Evolutionary conservation across 164 flowering plant genomes (phyloP).

Genomic region (Macadamia tetraphylla): DNA sequence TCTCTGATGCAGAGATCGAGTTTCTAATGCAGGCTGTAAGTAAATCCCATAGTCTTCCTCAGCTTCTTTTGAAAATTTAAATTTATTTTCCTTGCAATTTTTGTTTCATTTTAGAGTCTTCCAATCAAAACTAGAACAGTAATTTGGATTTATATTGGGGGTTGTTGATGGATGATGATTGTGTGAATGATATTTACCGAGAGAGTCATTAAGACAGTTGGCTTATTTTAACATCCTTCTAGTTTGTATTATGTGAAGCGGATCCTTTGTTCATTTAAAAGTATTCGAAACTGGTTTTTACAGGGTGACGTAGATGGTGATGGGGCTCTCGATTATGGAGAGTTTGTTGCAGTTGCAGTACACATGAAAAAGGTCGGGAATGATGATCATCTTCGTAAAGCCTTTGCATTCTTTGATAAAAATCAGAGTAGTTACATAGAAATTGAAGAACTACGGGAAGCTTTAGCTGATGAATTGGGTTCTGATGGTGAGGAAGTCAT

Average conservation of each 20-base stretch:
- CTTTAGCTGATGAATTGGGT: slow-evolving; percentile 44
- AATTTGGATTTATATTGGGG: background rate
- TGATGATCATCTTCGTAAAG: slow-evolving; percentile 66
- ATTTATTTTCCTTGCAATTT: background rate
- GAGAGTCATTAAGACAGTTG: too few relatives aligned
- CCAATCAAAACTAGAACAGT: background rate
- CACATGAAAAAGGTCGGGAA: slow-evolving; percentile 55
- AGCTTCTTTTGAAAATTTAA: background rate
- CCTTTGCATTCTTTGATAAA: slow-evolving; percentile 51
- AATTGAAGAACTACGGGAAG: slow-evolving; percentile 47
- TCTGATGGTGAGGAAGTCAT: slow-evolving; percentile 43
- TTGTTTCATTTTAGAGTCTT: background rate
- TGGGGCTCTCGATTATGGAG: slow-evolving; percentile 72
- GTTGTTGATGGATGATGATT: too few relatives aligned
- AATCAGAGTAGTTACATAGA: slow-evolving; percentile 58
- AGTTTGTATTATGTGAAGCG: too few relatives aligned
- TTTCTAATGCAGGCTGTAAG: slow-evolving; percentile 86
- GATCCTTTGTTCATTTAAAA: background rate
- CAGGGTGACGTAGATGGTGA: slow-evolving; percentile 88
- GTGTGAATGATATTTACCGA: too few relatives aligned
- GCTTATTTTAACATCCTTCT: too few relatives aligned
- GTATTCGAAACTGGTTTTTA: slow-evolving; percentile 3
- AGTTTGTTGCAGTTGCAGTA: slow-evolving; percentile 70
- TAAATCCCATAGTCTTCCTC: background rate
- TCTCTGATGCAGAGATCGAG: slow-evolving; percentile 69